A percentile compares a stretch with the other conserved stretches of the same genome.
Conservation (phyloP, 352 stramenopile species). For the Aphanomyces astaci region DNA sequence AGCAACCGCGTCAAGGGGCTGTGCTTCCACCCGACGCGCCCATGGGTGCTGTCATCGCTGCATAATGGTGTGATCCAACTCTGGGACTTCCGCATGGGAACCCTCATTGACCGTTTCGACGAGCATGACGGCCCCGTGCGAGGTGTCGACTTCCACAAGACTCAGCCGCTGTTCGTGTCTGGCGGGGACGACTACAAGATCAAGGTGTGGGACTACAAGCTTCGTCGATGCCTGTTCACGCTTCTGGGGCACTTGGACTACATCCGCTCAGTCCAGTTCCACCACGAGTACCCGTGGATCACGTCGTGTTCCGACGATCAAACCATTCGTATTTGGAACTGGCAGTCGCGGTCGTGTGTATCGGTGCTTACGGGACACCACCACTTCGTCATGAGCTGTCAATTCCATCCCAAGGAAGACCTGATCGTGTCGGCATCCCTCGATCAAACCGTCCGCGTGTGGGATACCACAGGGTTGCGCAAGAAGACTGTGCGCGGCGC, state of each 20-base stretch:
- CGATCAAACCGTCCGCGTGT: conserved; percentile 98
- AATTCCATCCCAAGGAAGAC: conserved; percentile 99
- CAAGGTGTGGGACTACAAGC: conserved; percentile 99
- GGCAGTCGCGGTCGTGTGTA: conserved; percentile 97
- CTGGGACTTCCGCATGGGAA: conserved; percentile 99
- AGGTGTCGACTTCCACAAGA: conserved; percentile 97
- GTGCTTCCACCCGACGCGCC: conserved; percentile 96
- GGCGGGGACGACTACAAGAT: conserved; percentile 99
- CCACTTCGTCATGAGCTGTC: conserved; percentile 99
- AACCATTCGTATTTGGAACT: conserved; percentile 99
- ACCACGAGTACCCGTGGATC: conserved; percentile 99
- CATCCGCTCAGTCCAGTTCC: conserved; percentile 99
- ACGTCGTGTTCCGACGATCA: conserved; percentile 97
- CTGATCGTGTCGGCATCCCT: conserved; percentile 98
- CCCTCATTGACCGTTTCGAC: conserved; percentile 98
- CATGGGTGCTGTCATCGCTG: conserved; percentile 99
- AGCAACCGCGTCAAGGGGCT: conserved; percentile 99
- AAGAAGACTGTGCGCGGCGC: conserved; percentile 97
- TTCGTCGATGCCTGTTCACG: conserved; percentile 97
- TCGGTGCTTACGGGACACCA: conserved; percentile 99
- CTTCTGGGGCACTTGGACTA: conserved; percentile 99
- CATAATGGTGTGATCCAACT: conserved; percentile 98
- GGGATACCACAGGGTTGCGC: conserved; percentile 97
- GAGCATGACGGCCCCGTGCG: conserved; percentile 99
- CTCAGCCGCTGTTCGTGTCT: conserved; percentile 97